Evolutionary conservation across 2,329 filamentous ascomycete genomes (phyloP).

Genomic region (Arthrobotrys iridis): DNA sequence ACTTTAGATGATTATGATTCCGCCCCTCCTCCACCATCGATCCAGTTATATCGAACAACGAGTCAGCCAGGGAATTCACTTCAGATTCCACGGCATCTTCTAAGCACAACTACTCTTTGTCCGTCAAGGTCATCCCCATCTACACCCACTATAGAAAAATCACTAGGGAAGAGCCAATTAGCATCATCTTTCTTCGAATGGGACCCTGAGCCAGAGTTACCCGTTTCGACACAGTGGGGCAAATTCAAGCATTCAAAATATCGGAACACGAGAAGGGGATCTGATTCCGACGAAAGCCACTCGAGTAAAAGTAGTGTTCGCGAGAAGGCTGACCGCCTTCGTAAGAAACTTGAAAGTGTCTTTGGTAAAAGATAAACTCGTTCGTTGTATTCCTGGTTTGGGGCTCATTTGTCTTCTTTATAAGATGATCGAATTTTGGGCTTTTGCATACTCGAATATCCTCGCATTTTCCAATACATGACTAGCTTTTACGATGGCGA

Average conservation of each 20-base stretch:
- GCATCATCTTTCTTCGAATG: conserved; percentile 46
- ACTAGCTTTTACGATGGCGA: not conserved
- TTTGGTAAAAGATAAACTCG: conserved; percentile 26
- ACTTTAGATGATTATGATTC: conserved; percentile 24
- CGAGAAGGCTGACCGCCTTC: conserved; percentile 43
- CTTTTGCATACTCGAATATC: not conserved
- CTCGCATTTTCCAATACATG: not conserved
- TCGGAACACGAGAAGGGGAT: conserved; percentile 24
- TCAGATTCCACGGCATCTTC: not conserved
- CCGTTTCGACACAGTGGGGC: conserved; percentile 33
- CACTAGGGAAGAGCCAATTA: conserved; percentile 5
- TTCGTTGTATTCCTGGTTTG: not conserved
- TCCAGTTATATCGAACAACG: conserved; percentile 41
- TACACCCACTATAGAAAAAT: conserved; percentile 15
- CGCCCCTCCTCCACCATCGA: conserved; percentile 26
- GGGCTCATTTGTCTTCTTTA: not conserved
- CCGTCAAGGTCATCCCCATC: conserved; percentile 33
- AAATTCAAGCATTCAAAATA: conserved; percentile 35
- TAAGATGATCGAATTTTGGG: not conserved
- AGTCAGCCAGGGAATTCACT: conserved; percentile 25
- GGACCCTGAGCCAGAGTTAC: conserved; percentile 30
- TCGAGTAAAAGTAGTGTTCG: conserved; percentile 41
- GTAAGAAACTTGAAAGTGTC: conserved; percentile 32
- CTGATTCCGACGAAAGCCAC: conserved; percentile 47
- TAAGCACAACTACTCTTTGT: conserved; percentile 10